Evolutionary conservation across 108 stramenopile genomes (phyloP).

Genomic region (Asterionellopsis glacialis): DNA sequence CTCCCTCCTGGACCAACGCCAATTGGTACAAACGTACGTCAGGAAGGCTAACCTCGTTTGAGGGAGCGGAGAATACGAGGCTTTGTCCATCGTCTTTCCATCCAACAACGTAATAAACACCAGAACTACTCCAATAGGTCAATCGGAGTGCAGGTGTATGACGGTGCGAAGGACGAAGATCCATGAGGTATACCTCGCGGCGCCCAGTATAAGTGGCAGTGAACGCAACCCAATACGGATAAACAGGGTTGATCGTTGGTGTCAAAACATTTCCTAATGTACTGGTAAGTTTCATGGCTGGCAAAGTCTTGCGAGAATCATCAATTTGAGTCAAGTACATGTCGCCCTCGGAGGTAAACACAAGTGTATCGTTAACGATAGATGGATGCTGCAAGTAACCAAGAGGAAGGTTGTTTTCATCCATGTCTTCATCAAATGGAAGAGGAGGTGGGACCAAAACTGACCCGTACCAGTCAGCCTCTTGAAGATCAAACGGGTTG

Average conservation of each 20-base stretch:
- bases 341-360: slow-evolving; percentile 66
- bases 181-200: slow-evolving; percentile 59
- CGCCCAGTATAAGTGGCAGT: slow-evolving; percentile 60
- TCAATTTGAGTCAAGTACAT: slow-evolving; percentile 39
- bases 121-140: slow-evolving; percentile 38
- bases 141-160: slow-evolving; percentile 30
- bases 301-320: slow-evolving; percentile 1
- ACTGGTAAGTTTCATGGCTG: slow-evolving; percentile 56
- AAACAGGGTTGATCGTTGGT: slow-evolving; percentile 47
- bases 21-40: slow-evolving; percentile 56
- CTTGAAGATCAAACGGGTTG: slow-evolving; percentile 7
- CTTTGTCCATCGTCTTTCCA: slow-evolving; percentile 39
- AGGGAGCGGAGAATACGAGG: slow-evolving; percentile 39
- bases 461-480: slow-evolving; percentile 2
- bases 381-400: slow-evolving; percentile 54
- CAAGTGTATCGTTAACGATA: slow-evolving; percentile 43
- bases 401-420: background rate
- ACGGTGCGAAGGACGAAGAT: slow-evolving; percentile 20
- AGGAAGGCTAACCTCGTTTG: slow-evolving; percentile 41
- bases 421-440: background rate
- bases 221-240: slow-evolving; percentile 45
- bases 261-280: slow-evolving; percentile 61
- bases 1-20: slow-evolving; percentile 16
- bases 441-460: slow-evolving; percentile 3
- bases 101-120: slow-evolving; percentile 31